A percentile compares a stretch with the other conserved stretches of the same genome.
Conservation (phyloP, 2,329 filamentous ascomycete species). For the Cercospora janseana region DNA sequence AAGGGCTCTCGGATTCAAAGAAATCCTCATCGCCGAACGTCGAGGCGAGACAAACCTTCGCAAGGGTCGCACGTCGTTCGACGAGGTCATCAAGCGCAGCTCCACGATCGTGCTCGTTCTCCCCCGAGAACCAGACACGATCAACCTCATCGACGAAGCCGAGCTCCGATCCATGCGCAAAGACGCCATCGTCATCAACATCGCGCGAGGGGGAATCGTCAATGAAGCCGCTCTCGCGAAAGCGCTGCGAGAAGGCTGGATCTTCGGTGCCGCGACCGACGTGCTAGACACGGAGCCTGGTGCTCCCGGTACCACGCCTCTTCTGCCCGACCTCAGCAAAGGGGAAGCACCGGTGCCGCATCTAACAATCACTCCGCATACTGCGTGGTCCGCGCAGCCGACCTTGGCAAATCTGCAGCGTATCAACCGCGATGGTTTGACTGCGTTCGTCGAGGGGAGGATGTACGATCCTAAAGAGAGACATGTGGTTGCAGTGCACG, state of each 20-base stretch:
- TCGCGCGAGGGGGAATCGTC: constrained; percentile 25
- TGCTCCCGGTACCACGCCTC: constrained; percentile 21
- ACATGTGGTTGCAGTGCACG: constrained; percentile 24
- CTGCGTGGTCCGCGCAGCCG: constrained; percentile 24
- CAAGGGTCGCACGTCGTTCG: constrained; percentile 17
- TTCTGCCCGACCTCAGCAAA: constrained; percentile 25
- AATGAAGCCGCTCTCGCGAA: constrained; percentile 26
- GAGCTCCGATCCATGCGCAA: constrained; percentile 22
- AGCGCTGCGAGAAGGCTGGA: constrained; percentile 22
- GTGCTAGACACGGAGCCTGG: constrained; percentile 27
- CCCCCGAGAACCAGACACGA: constrained; percentile 22
- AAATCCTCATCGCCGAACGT: constrained; percentile 23
- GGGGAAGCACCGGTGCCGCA: constrained; percentile 24
- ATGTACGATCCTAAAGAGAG: constrained; percentile 26
- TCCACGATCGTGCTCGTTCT: constrained; percentile 21
- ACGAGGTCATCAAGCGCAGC: constrained; percentile 19
- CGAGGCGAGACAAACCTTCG: constrained; percentile 14
- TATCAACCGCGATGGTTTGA: constrained; percentile 26
- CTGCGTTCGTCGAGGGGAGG: constrained; percentile 24
- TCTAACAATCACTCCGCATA: constrained; percentile 23
- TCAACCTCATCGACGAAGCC: constrained; percentile 22
- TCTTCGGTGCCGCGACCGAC: constrained; percentile 26
- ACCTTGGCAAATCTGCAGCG: constrained; percentile 22
- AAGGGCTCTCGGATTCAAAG: constrained; percentile 21
- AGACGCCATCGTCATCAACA: constrained; percentile 24